Base-by-base conservation (phyloP, 2,329 filamentous ascomycete species). In the Fusarium continuum region DNA sequence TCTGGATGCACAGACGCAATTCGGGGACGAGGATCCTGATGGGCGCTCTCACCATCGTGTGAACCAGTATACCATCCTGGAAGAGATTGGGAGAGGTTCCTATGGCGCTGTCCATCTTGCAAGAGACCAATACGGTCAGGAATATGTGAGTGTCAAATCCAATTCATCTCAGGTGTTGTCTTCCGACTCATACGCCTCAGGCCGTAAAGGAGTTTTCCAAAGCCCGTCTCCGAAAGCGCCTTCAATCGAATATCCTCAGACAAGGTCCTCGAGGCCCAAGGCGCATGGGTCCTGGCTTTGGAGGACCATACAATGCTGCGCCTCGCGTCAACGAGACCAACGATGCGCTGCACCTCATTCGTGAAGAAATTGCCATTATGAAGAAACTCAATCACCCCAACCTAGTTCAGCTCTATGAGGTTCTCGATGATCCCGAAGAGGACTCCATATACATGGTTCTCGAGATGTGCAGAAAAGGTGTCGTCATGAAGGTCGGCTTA, bases 131-230 rank as follows among this genome's bases (percentile, higher is more conserved):
- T 95, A 89, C 78, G 94, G 93, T 35, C 87, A 88, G 46, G 93
- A 98, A 91, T 98, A 90, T 85, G 94, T 96, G 83, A 83, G 90
- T 72, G 26, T 11, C 38, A 38, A 40, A 29, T 7, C 26, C 14
- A 25, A 29, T 17, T 23, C 31, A 49, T 14, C 43, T 13, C 6
- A 28, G 8, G 26, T 19, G n/a, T 38, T 35, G 8, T 35, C 69
- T 63, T 45, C 13, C 61, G 67, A 59, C 51, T 39, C 48, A 60
- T 40, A 36, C 48, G 51, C 45, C 56, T 17, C 73, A 97, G 93
- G 94, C 95, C 55, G 87, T 98, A 73, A 99, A 99, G 77, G 93
- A 98, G 73, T 98, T 99, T 77, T 98, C 94, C 57, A 99, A 99
- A 75, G 88, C 91, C 3, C 88, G 93, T 29, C 81, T 99, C 50